Percentiles rank a stretch among this genome's conserved stretches.
phyloP scores from a whole-genome alignment of 331 rosid genomes.

The Cucumis variabilis region DNA sequence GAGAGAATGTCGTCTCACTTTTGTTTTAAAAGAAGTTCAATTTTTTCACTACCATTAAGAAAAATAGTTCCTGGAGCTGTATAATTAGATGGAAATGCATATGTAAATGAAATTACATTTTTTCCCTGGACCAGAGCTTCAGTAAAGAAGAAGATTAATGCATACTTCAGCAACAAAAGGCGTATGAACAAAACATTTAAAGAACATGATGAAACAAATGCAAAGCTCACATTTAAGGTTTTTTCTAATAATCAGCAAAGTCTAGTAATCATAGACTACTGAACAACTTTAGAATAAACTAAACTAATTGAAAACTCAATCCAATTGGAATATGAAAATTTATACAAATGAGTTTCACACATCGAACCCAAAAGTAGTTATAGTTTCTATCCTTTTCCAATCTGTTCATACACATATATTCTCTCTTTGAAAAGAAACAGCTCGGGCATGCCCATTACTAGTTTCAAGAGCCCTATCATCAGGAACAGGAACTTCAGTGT shows the following conservation, averaged over 20 bases:
- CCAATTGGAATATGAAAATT: too few species aligned
- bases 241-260: not conserved
- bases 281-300: too few species aligned
- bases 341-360: too few species aligned
- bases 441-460: slow-evolving; percentile 34
- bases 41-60: not conserved
- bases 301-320: too few species aligned
- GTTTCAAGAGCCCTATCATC: slow-evolving; percentile 49
- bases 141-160: not conserved
- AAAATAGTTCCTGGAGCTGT: not conserved
- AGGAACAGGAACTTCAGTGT: slow-evolving; percentile 36
- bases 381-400: too few species aligned
- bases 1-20: not conserved
- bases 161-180: not conserved
- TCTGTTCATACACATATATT: too few species aligned
- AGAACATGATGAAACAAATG: not conserved
- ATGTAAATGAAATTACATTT: not conserved
- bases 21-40: not conserved
- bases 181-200: not conserved
- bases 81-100: not conserved
- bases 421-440: too few species aligned
- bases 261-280: too few species aligned
- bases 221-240: not conserved
- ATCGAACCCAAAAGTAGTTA: too few species aligned
- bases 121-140: not conserved